phyloP scores from a whole-genome alignment of 2,329 filamentous ascomycete species.

The Colletotrichum sp. region DNA sequence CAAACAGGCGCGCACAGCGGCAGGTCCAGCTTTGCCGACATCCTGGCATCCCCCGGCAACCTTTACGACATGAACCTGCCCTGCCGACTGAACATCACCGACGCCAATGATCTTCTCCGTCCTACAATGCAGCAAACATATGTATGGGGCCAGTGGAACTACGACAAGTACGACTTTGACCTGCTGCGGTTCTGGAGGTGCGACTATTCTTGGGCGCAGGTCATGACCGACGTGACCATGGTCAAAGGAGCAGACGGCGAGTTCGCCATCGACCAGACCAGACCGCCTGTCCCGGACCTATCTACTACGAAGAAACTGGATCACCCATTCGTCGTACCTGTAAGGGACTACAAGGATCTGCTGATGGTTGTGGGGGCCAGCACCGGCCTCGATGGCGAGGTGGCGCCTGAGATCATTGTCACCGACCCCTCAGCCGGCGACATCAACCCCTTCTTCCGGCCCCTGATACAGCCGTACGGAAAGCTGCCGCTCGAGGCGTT shows the following conservation, averaged over 20 bases:
- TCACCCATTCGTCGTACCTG: not conserved
- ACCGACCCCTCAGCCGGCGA: not conserved
- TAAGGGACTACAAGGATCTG: not conserved
- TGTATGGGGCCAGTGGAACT: not conserved
- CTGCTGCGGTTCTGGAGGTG: not conserved
- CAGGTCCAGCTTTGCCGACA: not conserved
- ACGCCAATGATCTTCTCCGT: not conserved
- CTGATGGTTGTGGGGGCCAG: not conserved
- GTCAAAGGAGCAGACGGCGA: not conserved
- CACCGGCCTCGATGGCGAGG: not conserved
- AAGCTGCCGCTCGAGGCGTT: not conserved
- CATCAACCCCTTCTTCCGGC: not conserved
- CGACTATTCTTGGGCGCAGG: not conserved
- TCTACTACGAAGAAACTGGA: not conserved
- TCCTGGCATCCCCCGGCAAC: not conserved
- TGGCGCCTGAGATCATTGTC: not conserved
- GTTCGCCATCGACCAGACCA: not conserved
- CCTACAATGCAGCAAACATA: not conserved
- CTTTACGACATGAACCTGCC: not conserved
- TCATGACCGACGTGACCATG: not conserved
- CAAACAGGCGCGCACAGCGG: not conserved
- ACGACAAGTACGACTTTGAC: not conserved
- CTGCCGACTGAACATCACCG: not conserved
- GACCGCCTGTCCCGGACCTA: not conserved
- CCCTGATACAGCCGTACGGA: not conserved